Base-by-base conservation (phyloP, 2,329 filamentous ascomycete genomes). In the Simplicillium sp. region DNA sequence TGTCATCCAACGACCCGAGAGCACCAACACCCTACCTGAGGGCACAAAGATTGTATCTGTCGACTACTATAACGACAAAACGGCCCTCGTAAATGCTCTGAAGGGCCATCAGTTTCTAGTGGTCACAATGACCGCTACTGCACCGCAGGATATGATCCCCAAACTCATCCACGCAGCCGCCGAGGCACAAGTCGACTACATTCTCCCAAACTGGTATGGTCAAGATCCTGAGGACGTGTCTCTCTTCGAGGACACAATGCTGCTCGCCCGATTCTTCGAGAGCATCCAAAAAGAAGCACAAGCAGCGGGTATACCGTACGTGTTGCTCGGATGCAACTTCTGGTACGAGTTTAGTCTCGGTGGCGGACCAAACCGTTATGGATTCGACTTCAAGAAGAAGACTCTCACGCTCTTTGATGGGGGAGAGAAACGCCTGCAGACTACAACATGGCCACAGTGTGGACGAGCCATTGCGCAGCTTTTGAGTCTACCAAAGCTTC, bases 201-300 rank as follows among this genome's bases (percentile, higher is more conserved):
- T 80, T 37, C 59, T 80, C 50, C 75, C 77, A 2, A 80, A 78
- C 47, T 58, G 58, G 17, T 76, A 64, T 16, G 73, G 73, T 4
- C 69, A 75, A 53, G 70, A 76, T 48, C 60, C 72, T 44, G 51
- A 53, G 17, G 61, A 66, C 28, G 56, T 55, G 2, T 56, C 51
- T 9, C 45, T 70, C 13, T 64, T 46, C 15, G 9, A 25, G 20
- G 39, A 51, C 1, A 58, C 61, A 9, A 50, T 44, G 9, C 15
- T 55, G 1, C 34, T 60, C 7, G 54, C 53, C 0, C 43, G 48
- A 0, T 29, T 42, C 4, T 48, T 45, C 2, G 44, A 51, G 11
- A 55, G 53, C 0, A 46, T 51, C 3, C 44, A 53, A 4, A 53
- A 58, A 6, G 58, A 65, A 49, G 61, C 72, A 36, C 60, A 68